Conservation (phyloP, 1,284 basidiomycete genomes). For the Neotropicomus parvogracilis region DNA sequence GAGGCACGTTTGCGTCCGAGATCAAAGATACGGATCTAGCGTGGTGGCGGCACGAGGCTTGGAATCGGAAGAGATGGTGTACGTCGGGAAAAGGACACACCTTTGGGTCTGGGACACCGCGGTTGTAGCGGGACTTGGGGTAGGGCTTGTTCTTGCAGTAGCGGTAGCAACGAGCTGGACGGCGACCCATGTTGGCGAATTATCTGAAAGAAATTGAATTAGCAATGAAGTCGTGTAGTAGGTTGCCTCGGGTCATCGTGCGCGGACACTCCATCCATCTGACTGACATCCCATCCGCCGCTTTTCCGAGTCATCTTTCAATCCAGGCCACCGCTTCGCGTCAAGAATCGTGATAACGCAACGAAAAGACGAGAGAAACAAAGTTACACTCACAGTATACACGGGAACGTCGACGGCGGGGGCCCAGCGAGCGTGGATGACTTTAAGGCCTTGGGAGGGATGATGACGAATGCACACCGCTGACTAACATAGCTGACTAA, state of each 20-base stretch:
- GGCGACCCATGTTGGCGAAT: conserved; percentile 73
- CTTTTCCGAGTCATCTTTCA: not conserved
- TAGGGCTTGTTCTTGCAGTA: conserved; percentile 99
- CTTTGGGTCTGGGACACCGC: conserved; percentile 96
- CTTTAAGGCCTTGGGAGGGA: not conserved
- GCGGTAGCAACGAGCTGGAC: conserved; percentile 93
- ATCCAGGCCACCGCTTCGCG: not conserved
- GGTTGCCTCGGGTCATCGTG: not conserved
- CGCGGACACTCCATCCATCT: conserved; percentile 8
- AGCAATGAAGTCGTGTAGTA: conserved; percentile 1
- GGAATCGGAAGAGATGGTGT: not conserved
- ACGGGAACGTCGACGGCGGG: conserved; percentile 14
- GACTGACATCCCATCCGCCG: conserved; percentile 15
- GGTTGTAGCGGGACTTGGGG: conserved; percentile 94
- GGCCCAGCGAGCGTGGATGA: too few species aligned
- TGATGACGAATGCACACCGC: conserved; percentile 20
- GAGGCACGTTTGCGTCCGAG: conserved; percentile 92
- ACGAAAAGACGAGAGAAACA: not conserved
- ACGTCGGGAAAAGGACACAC: conserved; percentile 32
- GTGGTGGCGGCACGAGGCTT: not conserved
- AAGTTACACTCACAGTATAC: conserved; percentile 21
- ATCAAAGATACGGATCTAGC: conserved; percentile 88
- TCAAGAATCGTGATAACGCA: not conserved
- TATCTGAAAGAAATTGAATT: conserved; percentile 15
- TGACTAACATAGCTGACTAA: conserved; percentile 19